These are phyloP conservation scores for Macrotyloma uniflorum DNA, from an alignment of 306 rosid genomes.

Conservation along the genomic window DNA sequence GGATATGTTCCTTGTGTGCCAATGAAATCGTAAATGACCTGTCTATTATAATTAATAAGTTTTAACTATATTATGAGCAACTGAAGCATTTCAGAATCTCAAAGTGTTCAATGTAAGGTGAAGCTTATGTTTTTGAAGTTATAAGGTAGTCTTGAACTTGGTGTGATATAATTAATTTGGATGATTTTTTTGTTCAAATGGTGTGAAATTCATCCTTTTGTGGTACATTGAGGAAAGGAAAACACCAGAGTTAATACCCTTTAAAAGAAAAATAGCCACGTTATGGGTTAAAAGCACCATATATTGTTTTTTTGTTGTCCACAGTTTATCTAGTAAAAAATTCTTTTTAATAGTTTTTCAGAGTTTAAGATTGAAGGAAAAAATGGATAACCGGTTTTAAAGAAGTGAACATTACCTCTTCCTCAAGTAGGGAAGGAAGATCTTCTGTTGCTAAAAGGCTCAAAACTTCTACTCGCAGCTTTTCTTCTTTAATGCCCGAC, in stretches of 20 bases:
- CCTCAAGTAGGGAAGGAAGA: slow-evolving; percentile 70
- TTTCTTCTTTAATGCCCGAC: slow-evolving; percentile 68
- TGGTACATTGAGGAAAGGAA: too few species aligned
- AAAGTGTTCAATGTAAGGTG: neutral
- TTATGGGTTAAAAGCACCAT: neutral
- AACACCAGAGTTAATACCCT: too few species aligned
- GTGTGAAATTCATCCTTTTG: neutral
- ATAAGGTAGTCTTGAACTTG: neutral
- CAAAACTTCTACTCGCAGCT: slow-evolving; percentile 54
- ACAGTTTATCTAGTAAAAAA: neutral
- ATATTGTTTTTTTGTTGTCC: neutral
- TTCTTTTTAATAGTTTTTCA: neutral
- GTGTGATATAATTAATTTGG: neutral
- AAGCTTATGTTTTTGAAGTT: neutral
- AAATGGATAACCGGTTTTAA: neutral
- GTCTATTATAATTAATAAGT: neutral
- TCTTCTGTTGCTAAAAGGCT: slow-evolving; percentile 55
- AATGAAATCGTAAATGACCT: neutral
- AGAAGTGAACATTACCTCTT: slow-evolving; percentile 61
- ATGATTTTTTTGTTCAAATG: neutral
- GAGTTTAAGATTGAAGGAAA: neutral
- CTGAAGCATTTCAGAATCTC: neutral
- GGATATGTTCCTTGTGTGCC: neutral
- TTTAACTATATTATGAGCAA: slow-evolving; percentile 18
- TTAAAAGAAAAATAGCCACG: neutral